Conservation (phyloP, 345 rosid genomes). For the Carallia pectinifolia region DNA sequence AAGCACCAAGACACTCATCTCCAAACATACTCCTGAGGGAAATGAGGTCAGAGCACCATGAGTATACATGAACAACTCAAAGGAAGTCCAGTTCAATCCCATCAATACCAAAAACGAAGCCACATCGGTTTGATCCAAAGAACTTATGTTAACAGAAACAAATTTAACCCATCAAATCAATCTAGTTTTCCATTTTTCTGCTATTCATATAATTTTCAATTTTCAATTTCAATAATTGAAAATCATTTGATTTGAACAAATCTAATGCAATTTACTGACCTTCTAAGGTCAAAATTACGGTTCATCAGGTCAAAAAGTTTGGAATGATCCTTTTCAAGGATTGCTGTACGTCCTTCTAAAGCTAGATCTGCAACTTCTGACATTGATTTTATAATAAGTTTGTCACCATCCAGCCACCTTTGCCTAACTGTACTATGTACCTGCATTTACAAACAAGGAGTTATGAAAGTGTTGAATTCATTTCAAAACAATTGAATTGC, state of each 20-base stretch:
- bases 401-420: conserved; percentile 89
- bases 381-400: conserved; percentile 68
- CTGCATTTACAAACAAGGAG: conserved; percentile 36
- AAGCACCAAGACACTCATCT: conserved; percentile 63
- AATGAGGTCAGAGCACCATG: not conserved
- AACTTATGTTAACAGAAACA: too few relatives aligned
- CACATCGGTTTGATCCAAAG: too few relatives aligned
- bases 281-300: conserved; percentile 74
- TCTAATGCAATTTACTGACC: conserved; percentile 37
- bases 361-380: conserved; percentile 66
- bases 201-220: not conserved
- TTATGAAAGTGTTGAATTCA: not conserved
- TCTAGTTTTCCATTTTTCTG: not conserved
- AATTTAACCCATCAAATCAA: too few relatives aligned
- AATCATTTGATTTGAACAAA: not conserved
- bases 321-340: conserved; percentile 59
- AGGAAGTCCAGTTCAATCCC: not conserved
- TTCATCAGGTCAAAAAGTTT: conserved; percentile 78
- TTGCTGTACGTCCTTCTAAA: conserved; percentile 55
- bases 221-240: not conserved
- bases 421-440: conserved; percentile 81
- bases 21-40: conserved; percentile 72
- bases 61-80: not conserved
- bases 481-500: too few relatives aligned
- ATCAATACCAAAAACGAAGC: not conserved